These are phyloP conservation scores for Eimeria brunetti DNA, from an alignment of 169 alveolate species.

Conservation along the genomic window DNA sequence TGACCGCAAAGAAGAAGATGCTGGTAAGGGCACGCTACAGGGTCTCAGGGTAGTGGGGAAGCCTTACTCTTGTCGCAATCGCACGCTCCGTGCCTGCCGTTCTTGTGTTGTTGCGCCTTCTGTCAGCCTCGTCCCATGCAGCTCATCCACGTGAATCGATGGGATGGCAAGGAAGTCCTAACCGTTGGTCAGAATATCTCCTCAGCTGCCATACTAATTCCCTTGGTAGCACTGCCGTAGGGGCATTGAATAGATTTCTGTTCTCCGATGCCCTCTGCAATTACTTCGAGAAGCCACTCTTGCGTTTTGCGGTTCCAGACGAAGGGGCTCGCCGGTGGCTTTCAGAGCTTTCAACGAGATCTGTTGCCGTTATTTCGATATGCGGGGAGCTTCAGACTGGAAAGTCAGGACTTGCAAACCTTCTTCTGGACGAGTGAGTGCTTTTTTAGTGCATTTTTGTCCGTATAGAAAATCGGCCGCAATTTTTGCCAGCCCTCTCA, in stretches of 20 bases:
- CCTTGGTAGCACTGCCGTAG: neutral
- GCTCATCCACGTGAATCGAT: conserved; percentile 79
- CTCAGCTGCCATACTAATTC: neutral
- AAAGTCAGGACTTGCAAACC: conserved; percentile 73
- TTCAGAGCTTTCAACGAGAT: conserved; percentile 50
- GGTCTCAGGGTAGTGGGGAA: neutral
- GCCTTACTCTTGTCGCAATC: neutral
- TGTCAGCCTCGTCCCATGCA: conserved; percentile 75
- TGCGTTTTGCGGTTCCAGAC: conserved; percentile 21
- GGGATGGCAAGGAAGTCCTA: conserved; percentile 81
- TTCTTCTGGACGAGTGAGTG: conserved; percentile 71
- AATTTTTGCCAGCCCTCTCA: neutral
- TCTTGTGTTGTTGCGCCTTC: neutral
- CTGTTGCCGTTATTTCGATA: conserved; percentile 69
- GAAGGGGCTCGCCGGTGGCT: conserved; percentile 76
- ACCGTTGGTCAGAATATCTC: conserved; percentile 62
- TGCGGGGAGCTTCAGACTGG: conserved; percentile 79
- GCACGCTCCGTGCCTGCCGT: neutral
- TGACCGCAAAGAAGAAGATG: conserved; percentile 46
- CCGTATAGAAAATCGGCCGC: neutral
- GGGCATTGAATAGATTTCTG: neutral
- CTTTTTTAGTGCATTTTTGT: neutral
- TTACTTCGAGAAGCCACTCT: neutral
- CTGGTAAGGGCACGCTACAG: conserved; percentile 23
- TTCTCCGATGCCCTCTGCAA: neutral